Evolutionary conservation across 768 basidiomycete species (phyloP), one percentile per base, ranked within the genome.

Genomic region (Tulasnella calospora): DNA sequence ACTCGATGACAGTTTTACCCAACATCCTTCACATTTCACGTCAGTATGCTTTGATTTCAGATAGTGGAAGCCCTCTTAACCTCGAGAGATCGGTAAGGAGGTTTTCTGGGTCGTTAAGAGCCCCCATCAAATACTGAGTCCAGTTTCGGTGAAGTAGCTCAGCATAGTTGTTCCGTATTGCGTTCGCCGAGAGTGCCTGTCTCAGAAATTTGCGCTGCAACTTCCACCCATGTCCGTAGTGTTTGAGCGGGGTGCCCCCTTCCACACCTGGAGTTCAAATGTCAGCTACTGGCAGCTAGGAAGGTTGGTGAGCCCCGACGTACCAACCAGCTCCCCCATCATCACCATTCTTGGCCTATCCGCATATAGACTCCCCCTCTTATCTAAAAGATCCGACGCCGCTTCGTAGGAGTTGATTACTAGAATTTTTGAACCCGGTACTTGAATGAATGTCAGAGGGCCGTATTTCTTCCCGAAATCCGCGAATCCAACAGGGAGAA

Each of bases 361-460:
- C 57, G 77, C 73, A 70, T 81, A 81, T 3, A 81, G 36, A 17
- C 40, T 46, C 21, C 80, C 76, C 12, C 78, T 70, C 71, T 81
- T 80, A 13, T 80, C 80, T 12, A 81, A 46, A 19, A 81, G 73
- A 44, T 80, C 80, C 33, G 40, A 38, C 7, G 80, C 80, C 23
- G 73, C 80, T 51, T 80, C 33, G 13, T 73, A 71, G 1, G 69
- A 38, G 61, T 76, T 80, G 38, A 81, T 38, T 19, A 79, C 70
- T 17, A 81, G 4, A 17, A 76, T 72, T 4, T 70, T 44, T 27
- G 69, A 69, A 13, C 80, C 74, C 10, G 71, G 30, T n/a, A 80
- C 76, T 23, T 21, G 30, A 36, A 81, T 21, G 44, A 41, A 71
- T 7, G 74, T 71, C 27, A 80, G 57, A 19, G 70, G 70, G 19